Evolutionary conservation across 306 rosid genomes (phyloP).

Genomic region (Acacia melanoxylon): DNA sequence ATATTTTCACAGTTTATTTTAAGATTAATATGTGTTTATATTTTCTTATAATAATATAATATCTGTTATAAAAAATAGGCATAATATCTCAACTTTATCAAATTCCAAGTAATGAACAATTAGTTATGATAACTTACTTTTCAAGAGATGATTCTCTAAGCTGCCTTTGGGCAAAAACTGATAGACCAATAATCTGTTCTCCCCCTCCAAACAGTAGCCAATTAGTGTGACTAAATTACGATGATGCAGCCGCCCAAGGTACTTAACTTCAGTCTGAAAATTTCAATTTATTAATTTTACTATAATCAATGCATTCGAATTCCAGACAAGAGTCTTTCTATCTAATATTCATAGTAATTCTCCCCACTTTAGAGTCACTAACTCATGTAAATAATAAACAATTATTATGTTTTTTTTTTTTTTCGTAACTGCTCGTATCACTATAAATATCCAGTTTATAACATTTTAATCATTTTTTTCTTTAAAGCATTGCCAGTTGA

Average conservation of each 20-base stretch:
- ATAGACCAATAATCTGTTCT: conserved; percentile 84
- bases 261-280: conserved; percentile 92
- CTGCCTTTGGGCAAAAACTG: conserved; percentile 97
- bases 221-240: conserved; percentile 83
- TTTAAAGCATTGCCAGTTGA: too few species aligned
- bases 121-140: conserved; percentile 11
- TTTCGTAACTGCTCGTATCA: too few species aligned
- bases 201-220: conserved; percentile 92
- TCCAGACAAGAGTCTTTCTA: too few species aligned
- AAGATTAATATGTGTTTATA: neutral
- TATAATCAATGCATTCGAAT: too few species aligned
- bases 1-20: neutral
- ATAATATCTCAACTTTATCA: too few species aligned
- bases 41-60: neutral
- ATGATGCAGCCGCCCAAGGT: conserved; percentile 90
- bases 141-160: conserved; percentile 89
- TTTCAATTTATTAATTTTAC: neutral
- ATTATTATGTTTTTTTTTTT: too few species aligned
- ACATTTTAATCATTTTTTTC: too few species aligned
- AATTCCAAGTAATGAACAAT: neutral
- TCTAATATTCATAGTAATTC: too few species aligned
- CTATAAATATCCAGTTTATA: too few species aligned
- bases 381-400: too few species aligned
- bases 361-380: too few species aligned
- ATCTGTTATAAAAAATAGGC: too few species aligned